Evolutionary conservation across 2,329 filamentous ascomycete genomes (phyloP).

Genomic region (Aspergillus sp.): DNA sequence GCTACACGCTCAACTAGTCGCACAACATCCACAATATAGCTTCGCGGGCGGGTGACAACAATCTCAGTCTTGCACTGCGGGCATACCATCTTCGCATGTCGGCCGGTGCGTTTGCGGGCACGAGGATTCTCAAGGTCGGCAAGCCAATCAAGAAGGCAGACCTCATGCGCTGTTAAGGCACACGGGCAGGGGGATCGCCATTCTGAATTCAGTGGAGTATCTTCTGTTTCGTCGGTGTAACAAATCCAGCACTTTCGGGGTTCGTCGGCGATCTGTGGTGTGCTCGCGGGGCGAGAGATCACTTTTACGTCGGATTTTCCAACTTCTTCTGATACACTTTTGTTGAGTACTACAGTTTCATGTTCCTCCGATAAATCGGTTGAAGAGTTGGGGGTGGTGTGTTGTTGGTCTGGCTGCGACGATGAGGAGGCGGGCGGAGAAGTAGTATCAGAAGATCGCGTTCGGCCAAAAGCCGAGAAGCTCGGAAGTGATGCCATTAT

Average conservation of each 20-base stretch:
- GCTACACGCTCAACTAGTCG: constrained; percentile 59
- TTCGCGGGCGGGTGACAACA: constrained; percentile 70
- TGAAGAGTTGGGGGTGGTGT: constrained; percentile 5
- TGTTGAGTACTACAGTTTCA: constrained; percentile 34
- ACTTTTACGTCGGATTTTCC: constrained; percentile 21
- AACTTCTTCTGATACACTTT: constrained; percentile 17
- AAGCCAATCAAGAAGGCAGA: constrained; percentile 87
- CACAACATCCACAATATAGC: constrained; percentile 68
- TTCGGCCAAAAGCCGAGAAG: constrained; percentile 29
- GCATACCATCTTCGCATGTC: constrained; percentile 67
- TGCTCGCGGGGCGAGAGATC: constrained; percentile 11
- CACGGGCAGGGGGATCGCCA: constrained; percentile 93
- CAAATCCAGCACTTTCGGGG: constrained; percentile 67
- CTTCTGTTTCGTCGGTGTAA: constrained; percentile 65
- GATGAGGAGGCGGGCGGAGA: constrained; percentile 18
- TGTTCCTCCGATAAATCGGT: constrained; percentile 24
- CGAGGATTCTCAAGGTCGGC: constrained; percentile 75
- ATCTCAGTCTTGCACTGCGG: constrained; percentile 89
- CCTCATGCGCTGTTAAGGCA: constrained; percentile 85
- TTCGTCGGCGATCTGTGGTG: constrained; percentile 25
- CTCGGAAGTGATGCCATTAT: constrained; percentile 38
- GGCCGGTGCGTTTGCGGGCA: constrained; percentile 50
- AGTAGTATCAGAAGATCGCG: constrained; percentile 27
- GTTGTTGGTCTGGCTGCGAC: not conserved
- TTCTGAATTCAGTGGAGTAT: constrained; percentile 56